These are phyloP conservation scores for Zanthoxylum bungeanum DNA, from an alignment of 345 rosid species.

Conservation along the genomic window DNA sequence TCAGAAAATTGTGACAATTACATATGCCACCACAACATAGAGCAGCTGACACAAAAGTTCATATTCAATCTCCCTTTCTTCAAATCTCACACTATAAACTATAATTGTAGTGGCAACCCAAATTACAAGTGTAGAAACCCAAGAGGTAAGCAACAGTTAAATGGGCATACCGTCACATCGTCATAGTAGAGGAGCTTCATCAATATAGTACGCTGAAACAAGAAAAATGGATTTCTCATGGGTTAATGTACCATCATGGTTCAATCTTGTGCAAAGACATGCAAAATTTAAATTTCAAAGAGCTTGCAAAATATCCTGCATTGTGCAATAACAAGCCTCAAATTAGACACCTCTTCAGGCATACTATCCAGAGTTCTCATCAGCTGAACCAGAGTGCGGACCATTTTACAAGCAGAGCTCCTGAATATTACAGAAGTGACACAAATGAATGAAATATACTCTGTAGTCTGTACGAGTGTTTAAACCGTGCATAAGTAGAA, in stretches of 20 bases:
- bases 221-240: slow-evolving; percentile 7
- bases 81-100: not conserved
- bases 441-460: not conserved
- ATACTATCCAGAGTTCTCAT: slow-evolving; percentile 96
- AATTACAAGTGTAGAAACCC: not conserved
- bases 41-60: not conserved
- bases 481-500: not conserved
- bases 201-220: slow-evolving; percentile 81
- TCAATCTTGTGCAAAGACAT: not conserved
- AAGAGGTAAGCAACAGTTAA: slow-evolving; percentile 14
- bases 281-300: not conserved
- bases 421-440: slow-evolving; percentile 33
- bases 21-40: not conserved
- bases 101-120: not conserved
- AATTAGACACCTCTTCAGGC: slow-evolving; percentile 77
- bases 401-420: slow-evolving; percentile 97
- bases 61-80: not conserved
- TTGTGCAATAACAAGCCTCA: not conserved
- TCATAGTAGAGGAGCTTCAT: slow-evolving; percentile 97
- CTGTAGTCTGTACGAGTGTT: not conserved
- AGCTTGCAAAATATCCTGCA: not conserved
- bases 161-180: slow-evolving; percentile 79
- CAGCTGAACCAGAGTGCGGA: slow-evolving; percentile 84
- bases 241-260: slow-evolving; percentile 6
- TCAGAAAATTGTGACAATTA: not conserved